Evolutionary conservation across 176 grass and related monocot species (phyloP), one percentile per base, ranked within the genome.

Genomic region (Leersia perrieri): DNA sequence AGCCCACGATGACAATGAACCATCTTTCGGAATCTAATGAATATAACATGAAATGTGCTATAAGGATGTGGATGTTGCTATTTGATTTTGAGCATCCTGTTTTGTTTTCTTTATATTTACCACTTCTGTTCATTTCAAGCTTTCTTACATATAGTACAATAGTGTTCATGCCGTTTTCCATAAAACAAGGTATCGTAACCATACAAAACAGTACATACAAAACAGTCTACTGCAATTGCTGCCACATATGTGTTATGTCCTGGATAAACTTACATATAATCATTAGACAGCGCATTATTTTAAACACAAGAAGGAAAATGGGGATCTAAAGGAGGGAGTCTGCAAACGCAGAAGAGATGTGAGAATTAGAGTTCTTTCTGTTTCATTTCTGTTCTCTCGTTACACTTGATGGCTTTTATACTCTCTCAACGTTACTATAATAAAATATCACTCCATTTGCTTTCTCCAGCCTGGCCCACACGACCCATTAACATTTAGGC

Each of bases 21-120:
- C 32, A 51, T 26, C 22, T 79, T 35, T 51, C 16, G 29, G 18
- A 66, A 66, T 78, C 28, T 23, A 39, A 23, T 60, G 33, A 75
- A 61, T 75, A 28, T 38, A 18, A 38, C 13, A 39, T 25, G 0
- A 39, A 39, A 39, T 38, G 33, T 60, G 9, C 4, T 11, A 15
- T 27, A 26, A 13, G 33, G 34, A 28, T 76, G 35, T 41, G 58
- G 25, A 25, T 77, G 74, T 44, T 41, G 26, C 26, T 67, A 25
- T 74, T 68, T 74, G 31, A 75, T 16, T 74, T 68, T 74, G 31
- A 75, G 49, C 11, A 35, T 41, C 42, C 41, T 67, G 33, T 28
- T 35, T 79, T 68, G n/a, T 68, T 49, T 25, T 53, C 40, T 16
- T 14, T 67, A 16, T 49, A 66, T 1, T 44, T 63, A 30, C 64